A percentile compares a stretch with the other conserved stretches of the same genome.
Evolutionary conservation across 768 basidiomycete genomes (phyloP).

Genomic region (Psilocybe subaeruginosa): DNA sequence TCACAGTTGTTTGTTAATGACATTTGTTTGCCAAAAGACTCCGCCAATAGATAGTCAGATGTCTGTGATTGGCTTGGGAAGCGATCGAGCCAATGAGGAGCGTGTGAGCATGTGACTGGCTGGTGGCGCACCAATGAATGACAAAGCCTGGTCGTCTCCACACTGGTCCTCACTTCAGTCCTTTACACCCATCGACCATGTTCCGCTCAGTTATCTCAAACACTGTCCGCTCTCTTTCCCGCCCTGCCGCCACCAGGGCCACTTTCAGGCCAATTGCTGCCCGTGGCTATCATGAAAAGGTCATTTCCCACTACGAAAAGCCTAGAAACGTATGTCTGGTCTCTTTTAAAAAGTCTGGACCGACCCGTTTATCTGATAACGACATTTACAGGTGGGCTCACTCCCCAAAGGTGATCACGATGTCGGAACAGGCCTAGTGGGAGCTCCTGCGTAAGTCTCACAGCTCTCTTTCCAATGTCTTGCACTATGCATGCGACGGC

Average conservation of each 20-base stretch:
- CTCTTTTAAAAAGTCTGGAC: slow-evolving; percentile 37
- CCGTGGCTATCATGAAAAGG: slow-evolving; percentile 93
- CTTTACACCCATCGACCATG: slow-evolving; percentile 54
- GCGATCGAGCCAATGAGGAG: slow-evolving; percentile 13
- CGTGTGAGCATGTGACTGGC: slow-evolving; percentile 18
- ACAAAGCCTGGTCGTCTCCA: not conserved
- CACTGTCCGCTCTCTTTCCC: slow-evolving; percentile 49
- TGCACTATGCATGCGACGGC: slow-evolving; percentile 5
- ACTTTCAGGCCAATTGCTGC: slow-evolving; percentile 52
- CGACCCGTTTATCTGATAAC: slow-evolving; percentile 61
- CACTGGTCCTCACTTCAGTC: slow-evolving; percentile 2
- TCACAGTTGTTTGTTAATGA: slow-evolving; percentile 2
- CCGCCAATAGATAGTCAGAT: slow-evolving; percentile 4
- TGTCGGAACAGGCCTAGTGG: slow-evolving; percentile 97
- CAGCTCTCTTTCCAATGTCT: slow-evolving; percentile 5
- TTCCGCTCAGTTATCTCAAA: slow-evolving; percentile 65
- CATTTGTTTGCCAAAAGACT: slow-evolving; percentile 7
- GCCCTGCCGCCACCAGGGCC: slow-evolving; percentile 41
- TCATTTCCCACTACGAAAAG: slow-evolving; percentile 96
- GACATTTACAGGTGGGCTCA: slow-evolving; percentile 80
- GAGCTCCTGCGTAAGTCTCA: slow-evolving; percentile 86
- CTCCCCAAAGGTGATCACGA: slow-evolving; percentile 89
- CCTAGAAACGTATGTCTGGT: slow-evolving; percentile 86
- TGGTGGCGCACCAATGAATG: slow-evolving; percentile 14
- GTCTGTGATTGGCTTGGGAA: slow-evolving; percentile 18